Evolutionary conservation across 2,329 filamentous ascomycete species (phyloP).

Genomic region (Monosporascus sp.): DNA sequence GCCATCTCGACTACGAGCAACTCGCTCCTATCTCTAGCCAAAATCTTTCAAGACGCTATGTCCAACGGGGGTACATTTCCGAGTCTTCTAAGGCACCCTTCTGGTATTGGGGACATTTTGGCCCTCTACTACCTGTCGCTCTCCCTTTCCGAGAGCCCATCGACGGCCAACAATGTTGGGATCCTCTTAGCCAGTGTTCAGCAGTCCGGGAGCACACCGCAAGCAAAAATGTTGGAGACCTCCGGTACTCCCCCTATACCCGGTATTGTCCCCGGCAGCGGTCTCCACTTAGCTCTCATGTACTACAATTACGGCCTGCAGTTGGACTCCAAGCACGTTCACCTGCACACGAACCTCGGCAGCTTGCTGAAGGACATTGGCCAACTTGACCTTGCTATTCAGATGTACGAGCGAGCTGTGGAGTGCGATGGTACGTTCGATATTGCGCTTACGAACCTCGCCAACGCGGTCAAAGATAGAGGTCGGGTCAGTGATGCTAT

Average conservation of each 20-base stretch:
- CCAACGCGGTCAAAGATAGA: conserved; percentile 96
- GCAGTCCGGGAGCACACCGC: conserved; percentile 46
- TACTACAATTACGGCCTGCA: conserved; percentile 94
- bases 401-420: conserved; percentile 96
- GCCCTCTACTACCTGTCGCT: conserved; percentile 93
- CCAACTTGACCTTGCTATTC: conserved; percentile 83
- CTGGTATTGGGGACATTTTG: conserved; percentile 84
- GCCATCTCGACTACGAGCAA: conserved; percentile 94
- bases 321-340: conserved; percentile 83
- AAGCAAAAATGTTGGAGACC: conserved; percentile 22
- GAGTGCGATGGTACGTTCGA: conserved; percentile 91
- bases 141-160: conserved; percentile 90
- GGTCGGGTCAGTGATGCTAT: conserved; percentile 91
- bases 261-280: conserved; percentile 79
- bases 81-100: conserved; percentile 53
- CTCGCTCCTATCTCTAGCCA: conserved; percentile 86
- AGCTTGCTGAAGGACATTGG: conserved; percentile 95
- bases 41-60: conserved; percentile 96
- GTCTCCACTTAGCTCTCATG: conserved; percentile 77
- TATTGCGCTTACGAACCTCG: conserved; percentile 91
- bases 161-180: conserved; percentile 96
- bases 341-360: conserved; percentile 93
- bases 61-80: conserved; percentile 60
- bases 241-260: conserved; percentile 51
- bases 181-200: conserved; percentile 95